Percentiles rank a stretch among this genome's conserved stretches.
phyloP scores from a whole-genome alignment of 768 basidiomycete genomes.

The Boletus edulis region DNA sequence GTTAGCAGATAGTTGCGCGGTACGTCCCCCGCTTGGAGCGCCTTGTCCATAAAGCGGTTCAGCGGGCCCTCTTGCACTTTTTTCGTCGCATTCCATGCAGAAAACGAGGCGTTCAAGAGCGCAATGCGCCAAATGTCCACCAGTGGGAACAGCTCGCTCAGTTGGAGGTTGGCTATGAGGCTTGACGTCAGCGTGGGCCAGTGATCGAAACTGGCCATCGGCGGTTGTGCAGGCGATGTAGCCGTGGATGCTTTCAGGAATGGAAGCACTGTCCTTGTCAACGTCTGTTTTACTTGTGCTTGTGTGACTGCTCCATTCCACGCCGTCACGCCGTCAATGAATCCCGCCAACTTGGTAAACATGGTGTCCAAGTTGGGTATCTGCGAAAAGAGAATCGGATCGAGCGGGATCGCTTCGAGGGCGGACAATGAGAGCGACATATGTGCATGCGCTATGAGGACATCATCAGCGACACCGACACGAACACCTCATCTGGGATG shows the following conservation, averaged over 20 bases:
- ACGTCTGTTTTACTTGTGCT: conserved; percentile 45
- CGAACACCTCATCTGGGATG: neutral
- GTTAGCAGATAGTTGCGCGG: conserved; percentile 63
- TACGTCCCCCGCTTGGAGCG: conserved; percentile 30
- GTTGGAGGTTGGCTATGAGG: conserved; percentile 45
- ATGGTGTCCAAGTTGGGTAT: conserved; percentile 68
- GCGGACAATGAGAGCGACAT: conserved; percentile 54
- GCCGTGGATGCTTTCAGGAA: conserved; percentile 61
- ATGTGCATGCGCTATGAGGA: conserved; percentile 70
- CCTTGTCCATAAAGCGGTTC: conserved; percentile 44
- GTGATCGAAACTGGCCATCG: conserved; percentile 37
- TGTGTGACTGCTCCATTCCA: conserved; percentile 29
- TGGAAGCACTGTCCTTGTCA: conserved; percentile 51
- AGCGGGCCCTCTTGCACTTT: conserved; percentile 40
- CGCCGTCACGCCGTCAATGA: conserved; percentile 51
- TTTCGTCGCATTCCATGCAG: conserved; percentile 44
- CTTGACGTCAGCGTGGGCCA: conserved; percentile 50
- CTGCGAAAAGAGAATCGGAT: conserved; percentile 75
- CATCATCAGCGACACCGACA: neutral
- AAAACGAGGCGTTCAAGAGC: conserved; percentile 59
- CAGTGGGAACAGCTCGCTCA: conserved; percentile 70
- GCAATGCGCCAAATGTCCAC: conserved; percentile 83
- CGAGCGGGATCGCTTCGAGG: conserved; percentile 59
- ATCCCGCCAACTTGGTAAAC: conserved; percentile 55
- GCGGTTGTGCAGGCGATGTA: conserved; percentile 23